Conservation (phyloP, 495 filamentous ascomycete genomes). For the Bacidia gigantensis region DNA sequence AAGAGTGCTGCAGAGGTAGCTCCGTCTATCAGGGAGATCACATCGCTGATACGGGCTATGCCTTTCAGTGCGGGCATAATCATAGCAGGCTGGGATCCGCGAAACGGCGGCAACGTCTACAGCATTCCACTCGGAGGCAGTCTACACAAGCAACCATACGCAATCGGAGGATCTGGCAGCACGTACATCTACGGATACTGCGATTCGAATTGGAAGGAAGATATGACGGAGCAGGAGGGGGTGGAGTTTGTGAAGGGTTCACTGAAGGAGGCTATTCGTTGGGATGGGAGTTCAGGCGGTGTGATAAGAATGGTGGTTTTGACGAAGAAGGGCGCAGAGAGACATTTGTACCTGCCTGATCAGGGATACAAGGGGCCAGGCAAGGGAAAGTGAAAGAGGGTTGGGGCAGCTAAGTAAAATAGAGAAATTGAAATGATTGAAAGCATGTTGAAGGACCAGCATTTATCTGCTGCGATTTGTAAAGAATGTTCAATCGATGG, state of each 20-base stretch:
- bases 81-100: conserved; percentile 87
- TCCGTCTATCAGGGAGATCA: not conserved
- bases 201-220: conserved; percentile 89
- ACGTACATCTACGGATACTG: conserved; percentile 99
- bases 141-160: conserved; percentile 89
- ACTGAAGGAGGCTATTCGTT: conserved; percentile 89
- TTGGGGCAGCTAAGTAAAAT: not conserved
- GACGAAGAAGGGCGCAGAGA: conserved; percentile 72
- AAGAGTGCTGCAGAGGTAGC: not conserved
- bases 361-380: conserved; percentile 59
- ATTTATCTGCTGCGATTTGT: too few species aligned
- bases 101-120: conserved; percentile 91
- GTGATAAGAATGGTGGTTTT: conserved; percentile 96
- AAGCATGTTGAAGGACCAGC: too few species aligned
- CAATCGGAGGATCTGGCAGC: conserved; percentile 92
- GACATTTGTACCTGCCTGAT: conserved; percentile 85
- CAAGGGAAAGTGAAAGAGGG: conserved; percentile 23
- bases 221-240: conserved; percentile 89
- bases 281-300: conserved; percentile 96
- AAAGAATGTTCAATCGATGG: too few species aligned
- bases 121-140: conserved; percentile 94
- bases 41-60: not conserved
- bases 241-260: conserved; percentile 83
- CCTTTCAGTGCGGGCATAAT: conserved; percentile 75
- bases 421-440: not conserved